Percentiles rank a stretch among this genome's conserved stretches.
Evolutionary conservation across 805 yeast genomes (phyloP).

Genomic region (Candida verbasci): DNA sequence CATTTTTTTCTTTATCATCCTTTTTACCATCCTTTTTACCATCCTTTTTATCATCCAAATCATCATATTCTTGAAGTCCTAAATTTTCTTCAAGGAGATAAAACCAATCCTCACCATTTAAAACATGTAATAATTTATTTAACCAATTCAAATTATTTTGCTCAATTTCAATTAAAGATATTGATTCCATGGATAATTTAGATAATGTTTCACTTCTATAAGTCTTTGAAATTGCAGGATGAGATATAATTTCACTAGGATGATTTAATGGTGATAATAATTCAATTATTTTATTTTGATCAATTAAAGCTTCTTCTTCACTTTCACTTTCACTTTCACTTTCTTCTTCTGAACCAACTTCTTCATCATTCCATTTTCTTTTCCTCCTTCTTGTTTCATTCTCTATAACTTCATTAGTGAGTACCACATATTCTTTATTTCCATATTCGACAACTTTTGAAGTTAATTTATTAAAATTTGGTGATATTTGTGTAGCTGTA

Average conservation of each 20-base stretch:
- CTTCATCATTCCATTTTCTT: slow-evolving; percentile 28
- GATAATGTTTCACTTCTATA: slow-evolving; percentile 52
- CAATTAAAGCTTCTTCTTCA: slow-evolving; percentile 22
- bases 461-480: slow-evolving; percentile 15
- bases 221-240: slow-evolving; percentile 64
- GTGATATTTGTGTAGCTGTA: neutral
- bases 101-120: slow-evolving; percentile 83
- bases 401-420: slow-evolving; percentile 32
- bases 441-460: slow-evolving; percentile 37
- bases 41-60: slow-evolving; percentile 36
- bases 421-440: slow-evolving; percentile 31
- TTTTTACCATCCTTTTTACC: slow-evolving; percentile 31
- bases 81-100: slow-evolving; percentile 60
- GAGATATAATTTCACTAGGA: slow-evolving; percentile 72
- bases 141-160: slow-evolving; percentile 71
- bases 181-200: slow-evolving; percentile 62
- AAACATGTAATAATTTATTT: slow-evolving; percentile 66
- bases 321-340: slow-evolving; percentile 13
- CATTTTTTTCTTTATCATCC: slow-evolving; percentile 13
- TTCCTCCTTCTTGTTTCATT: slow-evolving; percentile 22
- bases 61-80: slow-evolving; percentile 67
- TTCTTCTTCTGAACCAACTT: slow-evolving; percentile 7
- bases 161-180: slow-evolving; percentile 76
- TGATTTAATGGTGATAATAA: slow-evolving; percentile 74
- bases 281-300: slow-evolving; percentile 31